Evolutionary conservation across 495 filamentous ascomycete species (phyloP).

Genomic region (Penicillium ochrochloron): DNA sequence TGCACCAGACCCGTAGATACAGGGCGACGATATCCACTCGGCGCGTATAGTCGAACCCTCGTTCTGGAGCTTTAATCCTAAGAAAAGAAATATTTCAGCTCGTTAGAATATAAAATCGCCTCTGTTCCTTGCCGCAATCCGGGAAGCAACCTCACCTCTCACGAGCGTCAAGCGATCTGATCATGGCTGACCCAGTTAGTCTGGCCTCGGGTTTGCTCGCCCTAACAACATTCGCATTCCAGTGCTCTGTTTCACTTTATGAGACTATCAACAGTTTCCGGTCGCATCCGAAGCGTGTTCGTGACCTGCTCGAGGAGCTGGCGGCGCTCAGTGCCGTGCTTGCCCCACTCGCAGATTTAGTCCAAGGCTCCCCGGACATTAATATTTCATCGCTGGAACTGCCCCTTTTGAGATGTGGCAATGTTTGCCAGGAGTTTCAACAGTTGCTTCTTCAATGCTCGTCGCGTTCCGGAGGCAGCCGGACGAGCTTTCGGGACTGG

Average conservation of each 20-base stretch:
- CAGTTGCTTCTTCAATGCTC: constrained; percentile 1
- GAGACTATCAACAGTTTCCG: constrained; percentile 1
- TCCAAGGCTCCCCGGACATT: background rate
- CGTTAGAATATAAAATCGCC: too few relatives aligned
- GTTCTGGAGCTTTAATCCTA: too few relatives aligned
- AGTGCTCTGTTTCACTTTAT: constrained; percentile 3
- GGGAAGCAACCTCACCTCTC: too few relatives aligned
- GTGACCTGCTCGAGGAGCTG: constrained; percentile 7
- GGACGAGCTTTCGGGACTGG: constrained; percentile 35
- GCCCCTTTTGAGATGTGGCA: constrained; percentile 10
- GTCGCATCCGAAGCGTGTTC: background rate
- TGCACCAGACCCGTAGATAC: too few relatives aligned
- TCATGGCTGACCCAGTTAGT: constrained; percentile 8
- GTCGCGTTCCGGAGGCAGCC: constrained; percentile 1
- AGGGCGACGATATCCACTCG: too few relatives aligned
- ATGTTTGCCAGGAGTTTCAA: constrained; percentile 9
- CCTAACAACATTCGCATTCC: constrained; percentile 4
- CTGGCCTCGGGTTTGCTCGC: constrained; percentile 2
- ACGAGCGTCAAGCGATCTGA: too few relatives aligned
- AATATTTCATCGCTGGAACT: constrained; percentile 1
- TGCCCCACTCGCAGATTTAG: background rate
- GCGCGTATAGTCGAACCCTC: too few relatives aligned
- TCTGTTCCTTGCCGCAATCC: too few relatives aligned
- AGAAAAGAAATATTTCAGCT: too few relatives aligned
- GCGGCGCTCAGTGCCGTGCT: constrained; percentile 5